Conservation (phyloP, 2,329 filamentous ascomycete species). For the Eurotiales sp. region DNA sequence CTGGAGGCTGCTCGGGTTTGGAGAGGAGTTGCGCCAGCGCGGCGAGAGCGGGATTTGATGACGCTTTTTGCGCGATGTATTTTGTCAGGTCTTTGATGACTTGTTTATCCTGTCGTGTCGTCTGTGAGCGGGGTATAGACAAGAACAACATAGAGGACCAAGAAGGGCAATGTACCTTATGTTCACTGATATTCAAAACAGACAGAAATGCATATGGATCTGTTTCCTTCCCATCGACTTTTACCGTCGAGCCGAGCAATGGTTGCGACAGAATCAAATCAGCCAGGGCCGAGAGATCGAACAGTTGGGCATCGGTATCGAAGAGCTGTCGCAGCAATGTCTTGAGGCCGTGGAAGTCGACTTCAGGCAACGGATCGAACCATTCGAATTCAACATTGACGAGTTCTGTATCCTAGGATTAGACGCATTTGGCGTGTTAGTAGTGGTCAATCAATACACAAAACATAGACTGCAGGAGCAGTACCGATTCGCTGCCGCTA, state of each 20-base stretch:
- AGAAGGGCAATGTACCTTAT: conserved; percentile 49
- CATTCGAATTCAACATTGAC: conserved; percentile 97
- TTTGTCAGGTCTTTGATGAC: conserved; percentile 65
- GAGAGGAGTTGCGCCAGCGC: conserved; percentile 57
- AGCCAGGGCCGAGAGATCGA: conserved; percentile 81
- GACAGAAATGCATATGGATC: conserved; percentile 93
- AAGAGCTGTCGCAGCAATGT: conserved; percentile 85
- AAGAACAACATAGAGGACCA: not conserved
- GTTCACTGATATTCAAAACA: conserved; percentile 75
- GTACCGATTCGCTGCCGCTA: conserved; percentile 33
- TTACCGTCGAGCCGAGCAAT: conserved; percentile 87
- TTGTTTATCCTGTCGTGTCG: conserved; percentile 57
- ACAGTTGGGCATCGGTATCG: conserved; percentile 78
- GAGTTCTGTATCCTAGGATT: conserved; percentile 73
- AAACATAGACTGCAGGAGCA: not conserved
- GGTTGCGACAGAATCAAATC: conserved; percentile 85
- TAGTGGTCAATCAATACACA: not conserved
- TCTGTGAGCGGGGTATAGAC: not conserved
- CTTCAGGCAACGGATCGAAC: conserved; percentile 86
- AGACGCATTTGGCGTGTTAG: not conserved
- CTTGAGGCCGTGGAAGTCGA: conserved; percentile 95
- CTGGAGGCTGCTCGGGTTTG: conserved; percentile 48
- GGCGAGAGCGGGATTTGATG: conserved; percentile 54
- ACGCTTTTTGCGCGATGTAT: conserved; percentile 62
- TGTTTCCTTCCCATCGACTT: conserved; percentile 89